A percentile compares a stretch with the other conserved stretches of the same genome.
These are phyloP conservation scores for Neocucurbitaria cava DNA, from an alignment of 2,329 filamentous ascomycete species.

Conservation along the genomic window DNA sequence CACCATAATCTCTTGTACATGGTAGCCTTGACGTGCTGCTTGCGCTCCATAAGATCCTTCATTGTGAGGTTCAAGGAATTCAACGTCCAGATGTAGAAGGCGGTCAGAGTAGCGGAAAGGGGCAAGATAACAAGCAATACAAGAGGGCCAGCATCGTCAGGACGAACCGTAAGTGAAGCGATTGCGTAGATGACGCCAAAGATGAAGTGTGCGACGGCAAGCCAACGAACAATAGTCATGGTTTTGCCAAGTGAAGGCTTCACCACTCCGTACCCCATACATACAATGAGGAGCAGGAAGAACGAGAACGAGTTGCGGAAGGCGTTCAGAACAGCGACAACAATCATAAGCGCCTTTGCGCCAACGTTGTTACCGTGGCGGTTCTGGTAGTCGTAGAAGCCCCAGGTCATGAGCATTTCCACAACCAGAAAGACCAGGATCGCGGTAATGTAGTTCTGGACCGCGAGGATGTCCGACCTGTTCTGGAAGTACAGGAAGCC, in stretches of 20 bases:
- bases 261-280: constrained; percentile 99
- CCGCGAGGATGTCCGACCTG: constrained; percentile 88
- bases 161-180: constrained; percentile 85
- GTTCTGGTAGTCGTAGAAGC: constrained; percentile 97
- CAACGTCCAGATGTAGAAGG: constrained; percentile 98
- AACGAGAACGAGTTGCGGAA: constrained; percentile 97
- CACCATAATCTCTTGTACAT: constrained; percentile 99
- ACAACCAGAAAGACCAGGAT: constrained; percentile 93
- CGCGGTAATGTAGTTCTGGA: constrained; percentile 98
- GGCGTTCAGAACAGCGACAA: constrained; percentile 93
- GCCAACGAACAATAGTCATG: constrained; percentile 91
- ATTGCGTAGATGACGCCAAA: constrained; percentile 95
- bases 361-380: constrained; percentile 82
- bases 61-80: constrained; percentile 94
- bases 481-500: constrained; percentile 95
- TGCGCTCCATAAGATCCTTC: constrained; percentile 93
- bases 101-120: constrained; percentile 87
- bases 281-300: constrained; percentile 96
- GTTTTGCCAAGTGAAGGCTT: constrained; percentile 90
- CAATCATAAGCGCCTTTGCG: constrained; percentile 83
- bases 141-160: constrained; percentile 86
- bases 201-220: constrained; percentile 90
- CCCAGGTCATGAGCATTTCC: constrained; percentile 98
- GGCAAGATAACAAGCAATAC: constrained; percentile 93
- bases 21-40: constrained; percentile 87